Conservation (phyloP, 2,329 filamentous ascomycete species). For the Penicillium hordei region DNA sequence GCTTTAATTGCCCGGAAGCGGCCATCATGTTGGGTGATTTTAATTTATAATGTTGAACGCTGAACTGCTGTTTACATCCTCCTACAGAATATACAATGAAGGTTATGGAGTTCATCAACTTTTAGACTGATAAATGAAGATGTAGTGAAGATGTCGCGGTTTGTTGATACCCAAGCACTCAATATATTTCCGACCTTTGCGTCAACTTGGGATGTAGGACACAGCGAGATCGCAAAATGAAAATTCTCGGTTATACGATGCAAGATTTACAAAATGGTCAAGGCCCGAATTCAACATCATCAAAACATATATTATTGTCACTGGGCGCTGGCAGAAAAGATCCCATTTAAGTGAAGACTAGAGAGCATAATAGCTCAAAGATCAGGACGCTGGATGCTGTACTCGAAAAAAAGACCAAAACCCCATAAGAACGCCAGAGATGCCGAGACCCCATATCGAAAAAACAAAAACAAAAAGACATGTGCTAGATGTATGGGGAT, state of each 20-base stretch:
- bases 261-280: not conserved
- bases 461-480: not conserved
- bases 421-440: conserved; percentile 21
- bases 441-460: conserved; percentile 20
- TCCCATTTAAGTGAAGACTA: conserved; percentile 9
- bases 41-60: not conserved
- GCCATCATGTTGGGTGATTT: not conserved
- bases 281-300: not conserved
- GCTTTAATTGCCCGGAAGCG: not conserved
- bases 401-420: conserved; percentile 3
- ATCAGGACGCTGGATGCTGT: conserved; percentile 12
- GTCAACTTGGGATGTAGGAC: not conserved
- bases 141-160: too few relatives aligned
- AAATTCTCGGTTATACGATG: not conserved
- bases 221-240: not conserved
- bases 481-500: conserved; percentile 12
- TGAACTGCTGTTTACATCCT: too few relatives aligned
- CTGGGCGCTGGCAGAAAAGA: not conserved
- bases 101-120: too few relatives aligned
- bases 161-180: not conserved
- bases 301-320: conserved; percentile 6
- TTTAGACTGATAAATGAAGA: too few relatives aligned
- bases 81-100: too few relatives aligned
- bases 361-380: conserved; percentile 2
- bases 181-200: not conserved